These are phyloP conservation scores for Ogataea nonfermentans DNA, from an alignment of 805 yeast species.

Conservation along the genomic window DNA sequence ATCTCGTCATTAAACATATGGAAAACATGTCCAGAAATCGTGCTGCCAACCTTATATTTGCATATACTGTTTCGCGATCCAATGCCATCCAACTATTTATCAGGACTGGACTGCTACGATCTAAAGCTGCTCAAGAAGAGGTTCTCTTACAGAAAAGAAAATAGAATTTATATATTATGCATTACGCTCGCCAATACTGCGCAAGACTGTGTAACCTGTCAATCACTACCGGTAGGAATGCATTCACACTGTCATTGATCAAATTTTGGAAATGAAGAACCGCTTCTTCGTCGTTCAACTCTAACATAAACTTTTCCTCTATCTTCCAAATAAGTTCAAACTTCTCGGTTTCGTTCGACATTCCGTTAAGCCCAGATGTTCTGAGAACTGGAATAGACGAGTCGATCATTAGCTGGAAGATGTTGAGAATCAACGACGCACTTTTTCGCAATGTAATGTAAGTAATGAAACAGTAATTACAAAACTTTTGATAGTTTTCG, in stretches of 20 bases:
- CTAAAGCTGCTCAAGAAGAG: constrained; percentile 20
- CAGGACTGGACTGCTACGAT: constrained; percentile 22
- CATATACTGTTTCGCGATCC: constrained; percentile 29
- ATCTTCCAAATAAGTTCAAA: constrained; percentile 86
- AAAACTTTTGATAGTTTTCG: constrained; percentile 79
- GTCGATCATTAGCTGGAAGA: constrained; percentile 91
- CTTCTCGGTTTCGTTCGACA: constrained; percentile 59
- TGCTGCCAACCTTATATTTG: constrained; percentile 34
- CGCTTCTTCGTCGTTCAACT: constrained; percentile 94
- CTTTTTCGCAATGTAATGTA: constrained; percentile 87
- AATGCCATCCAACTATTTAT: constrained; percentile 29
- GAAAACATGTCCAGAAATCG: constrained; percentile 20
- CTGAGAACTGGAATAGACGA: constrained; percentile 90
- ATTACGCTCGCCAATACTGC: constrained; percentile 93
- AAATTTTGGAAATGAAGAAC: constrained; percentile 90
- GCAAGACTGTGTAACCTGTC: constrained; percentile 94
- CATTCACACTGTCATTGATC: constrained; percentile 92
- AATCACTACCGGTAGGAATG: constrained; percentile 90
- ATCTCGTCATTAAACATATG: constrained; percentile 17
- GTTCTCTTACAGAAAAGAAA: constrained; percentile 9
- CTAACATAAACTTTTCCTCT: constrained; percentile 89
- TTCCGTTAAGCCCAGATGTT: constrained; percentile 27
- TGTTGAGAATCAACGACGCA: constrained; percentile 82
- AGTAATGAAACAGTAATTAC: constrained; percentile 92
- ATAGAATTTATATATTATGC: not conserved